Evolutionary conservation across 257 asterid species (phyloP).

Genomic region (Solanum clarkiae): DNA sequence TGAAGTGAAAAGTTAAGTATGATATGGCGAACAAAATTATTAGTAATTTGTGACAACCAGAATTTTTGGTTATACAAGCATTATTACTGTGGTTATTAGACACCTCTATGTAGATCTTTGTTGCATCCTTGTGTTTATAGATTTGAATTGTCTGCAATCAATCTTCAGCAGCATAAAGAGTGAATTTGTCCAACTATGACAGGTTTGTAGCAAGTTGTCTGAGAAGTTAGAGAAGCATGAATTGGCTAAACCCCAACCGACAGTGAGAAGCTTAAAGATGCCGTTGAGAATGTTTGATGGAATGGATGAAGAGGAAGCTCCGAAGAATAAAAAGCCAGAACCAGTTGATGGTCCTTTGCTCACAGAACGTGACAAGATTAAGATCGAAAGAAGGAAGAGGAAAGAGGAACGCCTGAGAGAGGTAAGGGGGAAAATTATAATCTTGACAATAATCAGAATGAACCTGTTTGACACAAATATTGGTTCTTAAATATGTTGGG

Average conservation of each 20-base stretch:
- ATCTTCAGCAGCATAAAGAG: not conserved
- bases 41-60: not conserved
- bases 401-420: conserved; percentile 95
- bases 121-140: not conserved
- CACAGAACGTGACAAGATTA: conserved; percentile 93
- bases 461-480: not conserved
- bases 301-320: conserved; percentile 82
- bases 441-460: not conserved
- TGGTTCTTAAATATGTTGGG: not conserved
- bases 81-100: not conserved
- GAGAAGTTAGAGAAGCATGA: conserved; percentile 95
- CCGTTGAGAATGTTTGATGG: conserved; percentile 97
- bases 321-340: conserved; percentile 81
- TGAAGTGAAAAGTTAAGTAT: not conserved
- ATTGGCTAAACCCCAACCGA: conserved; percentile 65
- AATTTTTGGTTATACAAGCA: not conserved
- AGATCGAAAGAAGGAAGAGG: conserved; percentile 90
- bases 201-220: conserved; percentile 70
- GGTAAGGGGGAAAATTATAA: conserved; percentile 22
- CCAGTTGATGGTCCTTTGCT: conserved; percentile 95
- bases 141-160: not conserved
- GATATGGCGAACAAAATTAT: not conserved
- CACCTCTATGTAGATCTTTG: not conserved
- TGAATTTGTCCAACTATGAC: not conserved
- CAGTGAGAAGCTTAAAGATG: conserved; percentile 84